Base-by-base conservation (phyloP, 1,284 basidiomycete species). In the Entoloma clypeatum region DNA sequence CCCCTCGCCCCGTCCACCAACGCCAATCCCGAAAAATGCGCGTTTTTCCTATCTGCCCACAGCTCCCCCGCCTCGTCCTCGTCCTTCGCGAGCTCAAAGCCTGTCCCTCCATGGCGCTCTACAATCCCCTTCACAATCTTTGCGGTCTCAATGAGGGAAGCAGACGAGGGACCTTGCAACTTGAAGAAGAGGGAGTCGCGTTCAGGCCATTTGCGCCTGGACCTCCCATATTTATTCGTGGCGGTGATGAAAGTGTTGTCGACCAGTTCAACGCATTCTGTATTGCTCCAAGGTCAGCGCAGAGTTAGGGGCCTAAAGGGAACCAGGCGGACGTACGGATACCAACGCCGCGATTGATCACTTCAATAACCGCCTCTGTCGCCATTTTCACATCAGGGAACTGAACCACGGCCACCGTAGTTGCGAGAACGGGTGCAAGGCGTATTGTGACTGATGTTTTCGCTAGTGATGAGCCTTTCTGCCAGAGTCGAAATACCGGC, bases 21-120 rank as follows among this genome's bases (percentile, higher is more conserved):
- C 38, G 82, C 80, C 54, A 91, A 55, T 1, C 81, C 78, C 7
- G 78, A 73, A 68, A 81, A 90, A 27, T 85, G 69, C 6, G 86
- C 89, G 37, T 87, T 86, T 71, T 96, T 97, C 32, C 94, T 61
- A 42, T 91, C 89, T 36, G 74, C 66, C 93, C 93, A 97, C 7
- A 97, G 63, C 37, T 82, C 79, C 2, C 72, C 71, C 0, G 88
- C 89, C 51, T 92, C 86, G 36, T 76, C 64, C 13, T 85, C 75
- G 41, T 68, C 71, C 33, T 69, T 70, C 1, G 89, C 86, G 17
- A 91, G 74, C 50, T 77, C 71, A 49, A 91, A 89, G 5, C 79
- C 77, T 1, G 71, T 73, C 2, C 81, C 85, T 0, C 86, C 83
- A 53, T 92, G 74, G 49, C 74, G 74, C 53, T 74, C 68, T 3